A percentile compares a stretch with the other conserved stretches of the same genome.
Evolutionary conservation across 768 basidiomycete genomes (phyloP).

Genomic region (Tylopilus rubrobrunneus): DNA sequence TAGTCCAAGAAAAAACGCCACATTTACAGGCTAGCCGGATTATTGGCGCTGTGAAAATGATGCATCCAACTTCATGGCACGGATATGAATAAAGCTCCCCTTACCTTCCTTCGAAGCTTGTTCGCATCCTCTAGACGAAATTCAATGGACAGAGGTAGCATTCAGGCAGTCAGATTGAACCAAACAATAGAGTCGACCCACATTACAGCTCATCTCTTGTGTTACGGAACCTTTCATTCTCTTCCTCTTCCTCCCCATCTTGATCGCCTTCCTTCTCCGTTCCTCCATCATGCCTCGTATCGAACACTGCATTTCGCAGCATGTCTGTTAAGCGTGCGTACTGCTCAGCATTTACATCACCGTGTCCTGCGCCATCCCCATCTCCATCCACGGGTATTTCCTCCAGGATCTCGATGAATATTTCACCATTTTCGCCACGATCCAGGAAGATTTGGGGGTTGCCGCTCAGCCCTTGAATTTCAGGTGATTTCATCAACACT

Average conservation of each 20-base stretch:
- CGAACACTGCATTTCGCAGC: constrained; percentile 51
- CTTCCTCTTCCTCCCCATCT: constrained; percentile 28
- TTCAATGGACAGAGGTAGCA: constrained; percentile 8
- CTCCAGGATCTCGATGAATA: constrained; percentile 44
- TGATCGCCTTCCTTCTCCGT: constrained; percentile 19
- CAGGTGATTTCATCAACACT: constrained; percentile 29
- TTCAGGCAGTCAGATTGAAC: constrained; percentile 14
- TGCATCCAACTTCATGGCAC: constrained; percentile 20
- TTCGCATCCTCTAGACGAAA: constrained; percentile 4
- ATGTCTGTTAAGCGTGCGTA: constrained; percentile 45
- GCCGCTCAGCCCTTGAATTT: constrained; percentile 25
- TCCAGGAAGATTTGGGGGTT: constrained; percentile 41
- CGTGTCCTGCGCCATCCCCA: constrained; percentile 20
- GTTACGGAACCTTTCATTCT: constrained; percentile 30
- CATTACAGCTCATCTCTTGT: constrained; percentile 31
- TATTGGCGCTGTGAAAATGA: constrained; percentile 6
- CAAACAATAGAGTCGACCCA: constrained; percentile 20
- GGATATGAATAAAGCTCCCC: constrained; percentile 21
- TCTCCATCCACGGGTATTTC: constrained; percentile 36
- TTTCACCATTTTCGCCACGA: constrained; percentile 36
- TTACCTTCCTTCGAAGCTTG: constrained; percentile 6
- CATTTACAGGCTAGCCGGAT: constrained; percentile 7
- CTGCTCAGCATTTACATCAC: constrained; percentile 36
- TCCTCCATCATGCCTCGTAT: constrained; percentile 38
- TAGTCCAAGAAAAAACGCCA: constrained; percentile 4